Percentiles rank a stretch among this genome's conserved stretches.
Conservation (phyloP, 495 filamentous ascomycete species). For the Aspergillus panamensis region DNA sequence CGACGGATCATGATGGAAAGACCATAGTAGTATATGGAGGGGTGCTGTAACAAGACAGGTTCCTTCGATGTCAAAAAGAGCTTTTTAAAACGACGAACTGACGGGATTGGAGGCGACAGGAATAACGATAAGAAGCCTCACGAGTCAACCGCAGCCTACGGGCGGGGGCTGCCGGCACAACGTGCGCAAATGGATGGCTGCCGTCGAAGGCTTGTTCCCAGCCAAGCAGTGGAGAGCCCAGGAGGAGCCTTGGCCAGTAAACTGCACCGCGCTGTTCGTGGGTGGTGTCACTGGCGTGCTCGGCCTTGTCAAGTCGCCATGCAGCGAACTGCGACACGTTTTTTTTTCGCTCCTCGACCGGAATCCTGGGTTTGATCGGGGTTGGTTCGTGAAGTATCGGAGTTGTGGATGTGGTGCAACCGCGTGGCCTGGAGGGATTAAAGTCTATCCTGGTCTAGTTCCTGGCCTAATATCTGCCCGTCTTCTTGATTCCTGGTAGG, state of each 20-base stretch:
- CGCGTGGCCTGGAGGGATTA: neutral
- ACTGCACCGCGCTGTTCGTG: neutral
- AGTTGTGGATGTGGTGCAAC: neutral
- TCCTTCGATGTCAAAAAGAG: neutral
- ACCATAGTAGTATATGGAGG: constrained; percentile 5
- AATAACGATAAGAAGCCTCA: constrained; percentile 15
- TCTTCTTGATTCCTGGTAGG: too few species aligned
- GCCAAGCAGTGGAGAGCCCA: constrained; percentile 14
- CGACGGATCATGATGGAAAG: constrained; percentile 5
- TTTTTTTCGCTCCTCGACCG: neutral
- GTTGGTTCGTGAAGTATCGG: neutral
- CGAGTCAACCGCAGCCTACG: constrained; percentile 3
- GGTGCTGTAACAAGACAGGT: neutral
- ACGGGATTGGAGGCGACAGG: neutral
- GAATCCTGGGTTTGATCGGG: neutral
- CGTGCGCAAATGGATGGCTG: constrained; percentile 40
- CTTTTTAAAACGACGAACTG: neutral
- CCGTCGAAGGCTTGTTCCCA: constrained; percentile 15
- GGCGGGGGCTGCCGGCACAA: constrained; percentile 23
- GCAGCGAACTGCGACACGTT: neutral
- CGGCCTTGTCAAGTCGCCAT: neutral
- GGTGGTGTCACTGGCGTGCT: neutral
- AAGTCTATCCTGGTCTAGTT: too few species aligned
- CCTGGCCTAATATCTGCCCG: too few species aligned
- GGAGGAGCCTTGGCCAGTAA: constrained; percentile 7